Percentiles rank a stretch among this genome's conserved stretches.
phyloP scores from a whole-genome alignment of 1,139 yeast genomes.

The Zygoascus hellenicus region DNA sequence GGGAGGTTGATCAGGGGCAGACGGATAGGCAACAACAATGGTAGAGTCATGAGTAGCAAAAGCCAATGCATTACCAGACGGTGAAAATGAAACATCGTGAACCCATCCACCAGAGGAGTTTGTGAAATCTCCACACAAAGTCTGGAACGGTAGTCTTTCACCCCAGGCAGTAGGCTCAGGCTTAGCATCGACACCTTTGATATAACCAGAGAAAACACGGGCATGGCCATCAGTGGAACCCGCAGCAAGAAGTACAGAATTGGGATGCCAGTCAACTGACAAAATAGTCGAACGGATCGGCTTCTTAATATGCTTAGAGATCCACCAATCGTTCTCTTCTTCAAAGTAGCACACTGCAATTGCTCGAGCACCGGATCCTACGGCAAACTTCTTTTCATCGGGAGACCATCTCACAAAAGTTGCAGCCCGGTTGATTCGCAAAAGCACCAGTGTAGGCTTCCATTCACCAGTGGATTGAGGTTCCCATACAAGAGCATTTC shows the following conservation, averaged over 20 bases:
- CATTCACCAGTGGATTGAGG: slow-evolving; percentile 53
- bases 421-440: slow-evolving; percentile 92
- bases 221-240: slow-evolving; percentile 97
- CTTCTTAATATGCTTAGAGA: slow-evolving; percentile 89
- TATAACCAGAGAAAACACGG: slow-evolving; percentile 86
- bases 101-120: slow-evolving; percentile 84
- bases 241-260: slow-evolving; percentile 77
- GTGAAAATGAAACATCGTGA: slow-evolving; percentile 84
- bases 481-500: slow-evolving; percentile 97
- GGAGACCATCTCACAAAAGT: slow-evolving; percentile 95
- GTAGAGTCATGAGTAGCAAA: slow-evolving; percentile 78
- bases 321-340: slow-evolving; percentile 99
- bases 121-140: slow-evolving; percentile 80
- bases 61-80: slow-evolving; percentile 70
- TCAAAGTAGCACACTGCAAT: slow-evolving; percentile 96
- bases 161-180: slow-evolving; percentile 91
- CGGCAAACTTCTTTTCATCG: slow-evolving; percentile 88
- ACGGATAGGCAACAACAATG: slow-evolving; percentile 69
- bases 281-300: slow-evolving; percentile 86
- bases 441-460: slow-evolving; percentile 86
- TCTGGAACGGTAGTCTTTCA: slow-evolving; percentile 89
- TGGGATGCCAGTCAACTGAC: slow-evolving; percentile 90
- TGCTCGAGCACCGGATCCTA: slow-evolving; percentile 90
- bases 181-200: slow-evolving; percentile 82
- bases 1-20: slow-evolving; percentile 59